A percentile compares a stretch with the other conserved stretches of the same genome.
Conservation (phyloP, 2,329 filamentous ascomycete species). For the Botrytis fragariae region DNA sequence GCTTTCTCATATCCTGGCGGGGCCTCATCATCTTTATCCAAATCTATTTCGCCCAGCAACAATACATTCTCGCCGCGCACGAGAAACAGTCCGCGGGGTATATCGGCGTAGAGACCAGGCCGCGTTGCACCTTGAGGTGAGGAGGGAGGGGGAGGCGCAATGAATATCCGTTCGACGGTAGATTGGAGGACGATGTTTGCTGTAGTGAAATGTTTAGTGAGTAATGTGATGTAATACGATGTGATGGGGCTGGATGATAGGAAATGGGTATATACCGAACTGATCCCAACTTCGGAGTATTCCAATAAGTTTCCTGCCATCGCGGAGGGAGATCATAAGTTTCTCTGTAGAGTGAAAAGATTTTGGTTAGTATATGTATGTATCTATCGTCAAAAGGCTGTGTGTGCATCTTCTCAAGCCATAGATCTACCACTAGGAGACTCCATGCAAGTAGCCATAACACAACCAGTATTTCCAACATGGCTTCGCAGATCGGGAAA, state of each 20-base stretch:
- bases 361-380: not conserved
- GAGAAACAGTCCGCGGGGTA: slow-evolving; percentile 82
- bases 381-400: not conserved
- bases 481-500: slow-evolving; percentile 20
- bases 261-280: slow-evolving; percentile 68
- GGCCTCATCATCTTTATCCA: slow-evolving; percentile 90
- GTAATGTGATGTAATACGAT: slow-evolving; percentile 17
- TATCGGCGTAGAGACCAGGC: slow-evolving; percentile 72
- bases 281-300: slow-evolving; percentile 96
- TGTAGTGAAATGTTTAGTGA: slow-evolving; percentile 41
- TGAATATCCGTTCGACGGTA: slow-evolving; percentile 83
- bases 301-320: slow-evolving; percentile 90
- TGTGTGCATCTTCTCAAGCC: not conserved
- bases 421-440: not conserved
- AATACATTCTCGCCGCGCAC: slow-evolving; percentile 97
- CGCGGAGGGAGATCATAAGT: slow-evolving; percentile 84
- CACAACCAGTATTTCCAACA: not conserved
- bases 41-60: slow-evolving; percentile 90
- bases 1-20: slow-evolving; percentile 66
- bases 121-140: slow-evolving; percentile 32
- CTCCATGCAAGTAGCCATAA: slow-evolving; percentile 2
- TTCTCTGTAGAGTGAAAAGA: slow-evolving; percentile 65
- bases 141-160: slow-evolving; percentile 48
- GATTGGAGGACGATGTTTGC: slow-evolving; percentile 94
- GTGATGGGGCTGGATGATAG: not conserved